Percentiles rank a stretch among this genome's conserved stretches.
These are phyloP conservation scores for Leptographium flavum DNA, from an alignment of 2,329 filamentous ascomycete genomes.

Conservation along the genomic window DNA sequence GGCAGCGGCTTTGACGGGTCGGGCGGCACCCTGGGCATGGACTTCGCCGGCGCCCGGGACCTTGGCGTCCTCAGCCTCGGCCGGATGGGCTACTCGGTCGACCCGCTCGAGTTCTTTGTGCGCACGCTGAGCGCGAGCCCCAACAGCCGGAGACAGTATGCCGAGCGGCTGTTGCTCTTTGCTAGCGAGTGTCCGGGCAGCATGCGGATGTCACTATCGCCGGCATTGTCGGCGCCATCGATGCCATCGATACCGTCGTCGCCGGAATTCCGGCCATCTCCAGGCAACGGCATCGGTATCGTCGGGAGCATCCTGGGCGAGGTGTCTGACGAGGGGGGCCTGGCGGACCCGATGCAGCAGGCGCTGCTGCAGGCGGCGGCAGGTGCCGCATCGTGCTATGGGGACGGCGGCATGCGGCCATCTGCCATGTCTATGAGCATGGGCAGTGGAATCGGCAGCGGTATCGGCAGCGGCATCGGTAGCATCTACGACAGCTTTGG, in stretches of 20 bases:
- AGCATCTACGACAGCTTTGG: neutral
- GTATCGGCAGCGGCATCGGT: too few species aligned
- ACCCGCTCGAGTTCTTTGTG: conserved; percentile 29
- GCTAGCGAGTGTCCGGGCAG: conserved; percentile 24
- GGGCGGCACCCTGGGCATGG: conserved; percentile 16
- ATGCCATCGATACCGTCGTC: too few species aligned
- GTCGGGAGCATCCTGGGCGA: conserved; percentile 7
- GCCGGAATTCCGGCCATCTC: neutral
- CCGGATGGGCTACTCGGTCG: conserved; percentile 19
- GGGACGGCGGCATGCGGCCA: neutral
- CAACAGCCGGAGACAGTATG: conserved; percentile 27
- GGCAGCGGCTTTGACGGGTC: conserved; percentile 5
- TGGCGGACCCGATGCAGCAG: neutral
- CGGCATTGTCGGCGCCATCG: conserved; percentile 14
- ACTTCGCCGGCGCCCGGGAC: conserved; percentile 17
- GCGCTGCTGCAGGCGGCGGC: neutral
- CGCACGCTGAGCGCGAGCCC: conserved; percentile 28
- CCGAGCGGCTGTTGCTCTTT: conserved; percentile 26
- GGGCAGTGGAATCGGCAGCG: too few species aligned
- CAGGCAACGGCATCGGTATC: neutral
- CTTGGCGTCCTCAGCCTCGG: conserved; percentile 19
- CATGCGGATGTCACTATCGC: conserved; percentile 21
- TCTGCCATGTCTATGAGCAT: neutral
- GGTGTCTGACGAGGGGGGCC: neutral
- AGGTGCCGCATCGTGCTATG: neutral